Evolutionary conservation across 441 rosid genomes (phyloP), one percentile per base, ranked within the genome.

Genomic region (Kokia cookei): DNA sequence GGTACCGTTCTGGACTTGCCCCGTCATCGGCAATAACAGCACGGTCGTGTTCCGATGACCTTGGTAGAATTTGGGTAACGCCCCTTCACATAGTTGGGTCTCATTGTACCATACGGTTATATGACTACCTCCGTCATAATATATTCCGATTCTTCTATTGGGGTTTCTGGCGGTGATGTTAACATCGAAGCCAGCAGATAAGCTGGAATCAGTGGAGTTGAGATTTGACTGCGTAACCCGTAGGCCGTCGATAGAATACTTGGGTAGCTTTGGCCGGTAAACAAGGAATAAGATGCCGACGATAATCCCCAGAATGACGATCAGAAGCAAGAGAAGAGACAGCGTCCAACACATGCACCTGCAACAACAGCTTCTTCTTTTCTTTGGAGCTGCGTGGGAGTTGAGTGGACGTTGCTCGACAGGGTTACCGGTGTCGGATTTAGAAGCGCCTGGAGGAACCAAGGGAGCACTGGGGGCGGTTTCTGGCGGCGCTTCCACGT

Each of bases 21-120:
- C 98, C 1, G 84, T 66, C 84, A 95, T 67, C 43, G 82, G 80
- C 65, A 95, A 77, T 14, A 61, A 55, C 61, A 94, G 88, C 63
- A 86, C 84, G 0, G 99, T 93, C 5, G 96, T 93, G 72, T 93
- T 94, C 82, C 74, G 71, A 75, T 93, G 96, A 22, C 99, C 98
- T 72, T 95, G 99, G 82, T 93, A 95, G 78, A 95, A 95, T 77
- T 88, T 89, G 0, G 99, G 99, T 58, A 93, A 69, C 2, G 99
- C 80, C 3, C 99, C 97, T 72, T 88, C 77, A 32, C 93, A 84
- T 8, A 95, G 82, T 54, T 80, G 71, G 4, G 91, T 80, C 9
- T 84, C 87, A 2, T 53, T 37, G 79, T 87, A 91, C 71, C 74
- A 88, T 13, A 85, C 97, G 22, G 83, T 82, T 42, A 95, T 86